phyloP scores from a whole-genome alignment of 208 protist species.

The Trypanosoma conorhini region DNA sequence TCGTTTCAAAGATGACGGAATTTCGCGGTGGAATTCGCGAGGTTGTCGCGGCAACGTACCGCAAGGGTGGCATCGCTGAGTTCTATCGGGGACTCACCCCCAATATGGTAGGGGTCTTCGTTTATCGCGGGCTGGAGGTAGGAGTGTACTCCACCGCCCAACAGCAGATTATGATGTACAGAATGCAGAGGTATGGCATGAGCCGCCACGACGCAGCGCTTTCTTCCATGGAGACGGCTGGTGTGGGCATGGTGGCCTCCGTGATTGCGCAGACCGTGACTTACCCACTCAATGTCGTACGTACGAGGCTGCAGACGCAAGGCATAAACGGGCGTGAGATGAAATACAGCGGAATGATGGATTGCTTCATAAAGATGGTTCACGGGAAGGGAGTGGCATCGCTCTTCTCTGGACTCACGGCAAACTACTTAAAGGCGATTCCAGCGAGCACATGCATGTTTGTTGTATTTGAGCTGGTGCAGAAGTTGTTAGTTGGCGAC shows the following conservation, averaged over 20 bases:
- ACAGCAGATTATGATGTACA: constrained; percentile 86
- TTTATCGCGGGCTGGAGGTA: constrained; percentile 90
- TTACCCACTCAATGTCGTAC: constrained; percentile 91
- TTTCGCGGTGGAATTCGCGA: constrained; percentile 67
- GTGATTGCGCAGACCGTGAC: constrained; percentile 86
- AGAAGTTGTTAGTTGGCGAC: constrained; percentile 63
- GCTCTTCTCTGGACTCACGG: constrained; percentile 87
- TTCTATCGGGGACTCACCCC: constrained; percentile 85
- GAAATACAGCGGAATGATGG: constrained; percentile 82
- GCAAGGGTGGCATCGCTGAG: constrained; percentile 62
- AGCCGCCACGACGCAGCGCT: constrained; percentile 70
- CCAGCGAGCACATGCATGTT: constrained; percentile 86
- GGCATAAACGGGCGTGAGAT: constrained; percentile 77
- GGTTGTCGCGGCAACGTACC: constrained; percentile 62
- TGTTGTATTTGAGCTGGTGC: constrained; percentile 83
- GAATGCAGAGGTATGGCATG: constrained; percentile 60
- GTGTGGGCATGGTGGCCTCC: constrained; percentile 78
- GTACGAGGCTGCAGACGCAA: constrained; percentile 89
- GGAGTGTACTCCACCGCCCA: constrained; percentile 87
- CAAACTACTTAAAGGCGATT: constrained; percentile 90
- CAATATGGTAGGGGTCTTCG: constrained; percentile 87
- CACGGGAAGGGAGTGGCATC: constrained; percentile 69
- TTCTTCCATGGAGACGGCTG: constrained; percentile 64
- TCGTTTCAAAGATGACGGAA: constrained; percentile 71
- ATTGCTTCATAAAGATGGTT: constrained; percentile 88